Evolutionary conservation across 2,329 filamentous ascomycete genomes (phyloP).

Genomic region (Fusarium algeriense): DNA sequence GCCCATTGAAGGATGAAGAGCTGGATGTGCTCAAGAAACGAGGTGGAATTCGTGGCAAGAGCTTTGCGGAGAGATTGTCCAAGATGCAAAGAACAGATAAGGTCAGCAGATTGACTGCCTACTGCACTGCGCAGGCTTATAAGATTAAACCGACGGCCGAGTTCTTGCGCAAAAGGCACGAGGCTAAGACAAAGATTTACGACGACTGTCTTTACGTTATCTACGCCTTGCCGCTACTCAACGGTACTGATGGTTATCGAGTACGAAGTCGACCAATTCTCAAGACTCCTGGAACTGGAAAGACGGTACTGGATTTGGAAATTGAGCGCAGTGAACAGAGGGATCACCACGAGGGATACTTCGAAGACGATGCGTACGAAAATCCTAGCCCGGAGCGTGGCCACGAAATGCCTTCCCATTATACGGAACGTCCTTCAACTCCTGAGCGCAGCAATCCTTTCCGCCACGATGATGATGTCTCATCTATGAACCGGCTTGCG

Average conservation of each 20-base stretch:
- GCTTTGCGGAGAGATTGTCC: slow-evolving; percentile 91
- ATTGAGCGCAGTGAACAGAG: slow-evolving; percentile 93
- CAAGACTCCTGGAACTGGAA: slow-evolving; percentile 89
- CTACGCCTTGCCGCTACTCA: slow-evolving; percentile 90
- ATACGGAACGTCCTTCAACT: slow-evolving; percentile 48
- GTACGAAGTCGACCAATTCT: slow-evolving; percentile 90
- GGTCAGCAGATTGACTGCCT: slow-evolving; percentile 90
- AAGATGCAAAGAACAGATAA: slow-evolving; percentile 90
- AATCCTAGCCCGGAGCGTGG: slow-evolving; percentile 50
- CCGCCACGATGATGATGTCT: slow-evolving; percentile 57
- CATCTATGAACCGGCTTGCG: slow-evolving; percentile 70
- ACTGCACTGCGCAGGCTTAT: slow-evolving; percentile 94
- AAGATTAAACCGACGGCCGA: slow-evolving; percentile 89
- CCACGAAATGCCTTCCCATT: slow-evolving; percentile 48
- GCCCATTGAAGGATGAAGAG: slow-evolving; percentile 76
- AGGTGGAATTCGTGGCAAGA: slow-evolving; percentile 79
- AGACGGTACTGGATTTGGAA: slow-evolving; percentile 92
- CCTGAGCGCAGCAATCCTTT: slow-evolving; percentile 48
- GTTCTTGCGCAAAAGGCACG: slow-evolving; percentile 88
- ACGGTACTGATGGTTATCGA: slow-evolving; percentile 87
- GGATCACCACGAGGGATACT: slow-evolving; percentile 92
- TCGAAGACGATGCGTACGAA: slow-evolving; percentile 76
- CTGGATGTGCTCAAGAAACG: slow-evolving; percentile 72
- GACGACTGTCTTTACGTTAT: slow-evolving; percentile 97
- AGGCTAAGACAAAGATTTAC: slow-evolving; percentile 94